phyloP scores from a whole-genome alignment of 2,329 filamentous ascomycete genomes.

The Ceratocystis ficicola region DNA sequence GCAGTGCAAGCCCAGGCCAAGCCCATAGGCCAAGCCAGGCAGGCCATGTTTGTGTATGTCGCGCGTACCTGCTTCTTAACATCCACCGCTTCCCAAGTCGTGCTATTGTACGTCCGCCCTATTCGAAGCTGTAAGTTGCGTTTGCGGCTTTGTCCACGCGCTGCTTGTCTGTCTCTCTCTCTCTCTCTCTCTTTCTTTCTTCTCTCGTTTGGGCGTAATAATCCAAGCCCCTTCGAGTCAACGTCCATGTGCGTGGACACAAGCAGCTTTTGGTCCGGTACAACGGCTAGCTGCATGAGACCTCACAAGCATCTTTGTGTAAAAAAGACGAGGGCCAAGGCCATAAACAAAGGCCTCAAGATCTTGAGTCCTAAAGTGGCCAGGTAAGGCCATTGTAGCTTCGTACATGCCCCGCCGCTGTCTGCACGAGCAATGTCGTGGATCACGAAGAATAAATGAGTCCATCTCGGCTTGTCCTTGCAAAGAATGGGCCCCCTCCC shows the following conservation, averaged over 20 bases:
- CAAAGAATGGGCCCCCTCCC: not conserved
- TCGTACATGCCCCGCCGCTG: not conserved
- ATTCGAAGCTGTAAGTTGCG: not conserved
- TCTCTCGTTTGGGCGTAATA: not conserved
- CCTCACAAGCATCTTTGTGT: not conserved
- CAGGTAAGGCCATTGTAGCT: not conserved
- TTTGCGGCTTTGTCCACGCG: too few relatives aligned
- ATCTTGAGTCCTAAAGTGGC: not conserved
- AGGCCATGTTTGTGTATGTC: not conserved
- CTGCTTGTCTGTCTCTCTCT: not conserved
- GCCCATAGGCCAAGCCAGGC: too few relatives aligned
- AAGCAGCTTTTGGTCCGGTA: not conserved
- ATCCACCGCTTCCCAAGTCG: not conserved
- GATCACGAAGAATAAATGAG: too few relatives aligned
- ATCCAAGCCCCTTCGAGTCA: not conserved
- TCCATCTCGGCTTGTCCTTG: slow-evolving; percentile 1
- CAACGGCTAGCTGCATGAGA: not conserved
- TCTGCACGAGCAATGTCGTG: not conserved
- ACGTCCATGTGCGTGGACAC: not conserved
- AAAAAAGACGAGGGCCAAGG: not conserved
- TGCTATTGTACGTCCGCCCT: not conserved
- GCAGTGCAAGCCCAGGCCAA: too few relatives aligned
- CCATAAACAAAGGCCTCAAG: too few relatives aligned
- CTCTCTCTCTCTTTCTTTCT: not conserved
- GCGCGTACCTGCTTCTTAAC: slow-evolving; percentile 10